Evolutionary conservation across 2,329 filamentous ascomycete genomes (phyloP), one percentile per base, ranked within the genome.

Genomic region (Aspergillus costaricaensis): DNA sequence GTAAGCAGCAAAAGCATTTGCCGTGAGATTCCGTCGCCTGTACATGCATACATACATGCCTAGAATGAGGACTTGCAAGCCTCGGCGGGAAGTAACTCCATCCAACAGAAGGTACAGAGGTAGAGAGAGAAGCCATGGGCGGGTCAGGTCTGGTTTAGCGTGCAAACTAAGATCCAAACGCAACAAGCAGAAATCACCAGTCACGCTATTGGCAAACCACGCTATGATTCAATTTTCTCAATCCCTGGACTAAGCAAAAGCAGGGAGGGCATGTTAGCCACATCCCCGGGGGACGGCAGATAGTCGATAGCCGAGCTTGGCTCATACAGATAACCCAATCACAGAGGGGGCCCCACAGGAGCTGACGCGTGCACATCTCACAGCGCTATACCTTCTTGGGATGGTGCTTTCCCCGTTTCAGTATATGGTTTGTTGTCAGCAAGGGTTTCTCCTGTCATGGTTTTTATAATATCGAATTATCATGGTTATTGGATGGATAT

Each of bases 301-400:
- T 75, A 72, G 71, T 75, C 72, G 72, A 75, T 74, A 75, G 72
- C 72, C 72, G 71, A 72, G 61, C 71, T 75, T 74, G 72, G 72
- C 72, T 66, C 30, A 12, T 14, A 12, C n/a, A 54, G 66, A 72
- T 73, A 53, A 64, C 55, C 72, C 72, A 75, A 73, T 75, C 43
- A 67, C 3, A 55, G 21, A 1, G 1, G 2, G 1, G 6, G 62
- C 2, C 58, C 68, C 69, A 68, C 61, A 61, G 19, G 49, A 74
- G 72, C 72, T 74, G 71, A 75, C 72, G 72, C 72, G 72, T 75
- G 71, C 71, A 69, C 64, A 67, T 70, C 65, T 67, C 58, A 27
- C 47, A 47, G 58, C 50, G 55, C 61, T 61, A 60, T 55, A 17
- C 25, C 49, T 27, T 14, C 25, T 58, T 25, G 15, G 25, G 55